phyloP scores from a whole-genome alignment of 2,329 filamentous ascomycete species.

The Hypocreales sp. region DNA sequence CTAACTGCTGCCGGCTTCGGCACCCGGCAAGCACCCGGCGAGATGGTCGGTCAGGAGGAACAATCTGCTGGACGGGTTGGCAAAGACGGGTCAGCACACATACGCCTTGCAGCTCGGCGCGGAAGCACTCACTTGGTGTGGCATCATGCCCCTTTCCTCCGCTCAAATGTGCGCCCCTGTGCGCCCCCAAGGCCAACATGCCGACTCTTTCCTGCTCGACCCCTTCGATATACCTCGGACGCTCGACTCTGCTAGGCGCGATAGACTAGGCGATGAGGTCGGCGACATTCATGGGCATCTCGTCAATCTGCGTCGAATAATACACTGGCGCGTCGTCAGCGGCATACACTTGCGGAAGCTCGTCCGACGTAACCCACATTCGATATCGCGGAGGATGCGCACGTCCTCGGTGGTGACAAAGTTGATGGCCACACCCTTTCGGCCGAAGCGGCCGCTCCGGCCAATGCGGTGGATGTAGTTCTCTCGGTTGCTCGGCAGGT shows the following conservation, averaged over 20 bases:
- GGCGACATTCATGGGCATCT: constrained; percentile 95
- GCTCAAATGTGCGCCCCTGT: neutral
- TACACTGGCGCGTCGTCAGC: constrained; percentile 46
- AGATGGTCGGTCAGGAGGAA: too few species aligned
- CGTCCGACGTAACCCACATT: constrained; percentile 43
- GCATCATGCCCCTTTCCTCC: constrained; percentile 2
- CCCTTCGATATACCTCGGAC: too few species aligned
- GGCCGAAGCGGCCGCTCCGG: constrained; percentile 84
- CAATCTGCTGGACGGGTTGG: too few species aligned
- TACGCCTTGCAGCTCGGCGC: too few species aligned
- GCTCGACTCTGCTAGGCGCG: neutral
- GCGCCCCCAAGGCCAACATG: neutral
- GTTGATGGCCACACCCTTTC: constrained; percentile 99
- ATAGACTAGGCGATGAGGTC: constrained; percentile 35
- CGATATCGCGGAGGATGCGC: constrained; percentile 91
- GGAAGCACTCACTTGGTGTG: constrained; percentile 1
- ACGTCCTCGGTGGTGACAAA: constrained; percentile 98
- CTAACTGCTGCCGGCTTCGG: too few species aligned
- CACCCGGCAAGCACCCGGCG: too few species aligned
- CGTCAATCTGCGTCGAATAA: constrained; percentile 92
- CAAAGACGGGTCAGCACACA: too few species aligned
- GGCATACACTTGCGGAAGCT: neutral
- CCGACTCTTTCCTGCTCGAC: too few species aligned
- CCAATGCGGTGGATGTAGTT: constrained; percentile 99
- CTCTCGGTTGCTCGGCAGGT: constrained; percentile 93